phyloP scores from a whole-genome alignment of 441 rosid genomes.

The Gossypium lobatum region DNA sequence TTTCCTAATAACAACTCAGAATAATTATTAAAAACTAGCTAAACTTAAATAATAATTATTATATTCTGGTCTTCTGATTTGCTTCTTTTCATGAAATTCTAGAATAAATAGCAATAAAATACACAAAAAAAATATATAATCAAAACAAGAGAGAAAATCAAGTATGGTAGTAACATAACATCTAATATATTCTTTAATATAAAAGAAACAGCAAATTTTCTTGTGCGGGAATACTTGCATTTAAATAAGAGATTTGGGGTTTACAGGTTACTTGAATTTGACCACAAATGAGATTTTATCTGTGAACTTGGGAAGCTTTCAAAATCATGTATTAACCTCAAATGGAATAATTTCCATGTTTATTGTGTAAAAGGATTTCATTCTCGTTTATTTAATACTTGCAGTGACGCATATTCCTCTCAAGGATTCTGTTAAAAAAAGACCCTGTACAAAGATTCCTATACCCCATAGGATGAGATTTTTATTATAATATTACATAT shows the following conservation, averaged over 20 bases:
- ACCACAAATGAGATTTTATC: neutral
- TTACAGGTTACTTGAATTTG: constrained; percentile 7
- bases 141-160: neutral
- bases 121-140: neutral
- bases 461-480: neutral
- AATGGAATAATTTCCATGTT: neutral
- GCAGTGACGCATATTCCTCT: neutral
- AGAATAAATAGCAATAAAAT: neutral
- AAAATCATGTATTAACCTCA: neutral
- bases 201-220: constrained; percentile 3
- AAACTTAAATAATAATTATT: neutral
- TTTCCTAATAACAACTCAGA: neutral
- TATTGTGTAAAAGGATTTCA: neutral
- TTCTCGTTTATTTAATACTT: neutral
- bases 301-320: constrained; percentile 9
- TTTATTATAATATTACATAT: neutral
- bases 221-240: constrained; percentile 17
- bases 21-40: neutral
- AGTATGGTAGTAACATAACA: neutral
- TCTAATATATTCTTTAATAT: neutral
- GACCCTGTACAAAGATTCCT: constrained; percentile 1
- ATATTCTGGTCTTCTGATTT: neutral
- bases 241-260: constrained; percentile 16
- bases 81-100: neutral
- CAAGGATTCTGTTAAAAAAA: neutral